A percentile compares a stretch with the other conserved stretches of the same genome.
Conservation (phyloP, 371 early-diverging fungal genomes). For the Saksenaea oblongispora region DNA sequence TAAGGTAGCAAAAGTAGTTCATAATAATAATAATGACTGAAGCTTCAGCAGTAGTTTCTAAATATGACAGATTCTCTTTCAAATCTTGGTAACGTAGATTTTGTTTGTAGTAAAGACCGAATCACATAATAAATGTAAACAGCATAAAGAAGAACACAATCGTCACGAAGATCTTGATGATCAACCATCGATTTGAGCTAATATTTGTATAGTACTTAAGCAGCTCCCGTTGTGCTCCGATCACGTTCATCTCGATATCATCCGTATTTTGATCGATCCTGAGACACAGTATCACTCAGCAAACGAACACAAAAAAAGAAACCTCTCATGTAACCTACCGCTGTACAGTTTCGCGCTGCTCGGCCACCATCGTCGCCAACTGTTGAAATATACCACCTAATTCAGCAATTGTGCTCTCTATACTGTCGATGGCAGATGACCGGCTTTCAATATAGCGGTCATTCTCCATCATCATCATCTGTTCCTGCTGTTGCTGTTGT, state of each 20-base stretch:
- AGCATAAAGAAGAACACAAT: slow-evolving; percentile 67
- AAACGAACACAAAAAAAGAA: slow-evolving; percentile 7
- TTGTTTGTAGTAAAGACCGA: not conserved
- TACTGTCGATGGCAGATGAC: slow-evolving; percentile 88
- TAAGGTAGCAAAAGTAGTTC: no score
- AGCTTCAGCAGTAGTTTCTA: no score
- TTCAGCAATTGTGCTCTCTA: slow-evolving; percentile 96
- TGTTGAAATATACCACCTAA: slow-evolving; percentile 96
- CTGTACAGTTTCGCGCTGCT: slow-evolving; percentile 94
- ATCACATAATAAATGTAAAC: slow-evolving; percentile 47
- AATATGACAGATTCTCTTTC: no score
- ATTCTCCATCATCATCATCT: slow-evolving; percentile 52
- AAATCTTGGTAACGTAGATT: no score
- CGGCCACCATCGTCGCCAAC: slow-evolving; percentile 90
- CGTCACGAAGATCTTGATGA: slow-evolving; percentile 90
- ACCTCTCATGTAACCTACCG: slow-evolving; percentile 42
- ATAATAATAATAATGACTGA: no score
- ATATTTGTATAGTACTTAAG: slow-evolving; percentile 88
- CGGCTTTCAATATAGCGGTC: slow-evolving; percentile 83
- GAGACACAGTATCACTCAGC: not conserved
- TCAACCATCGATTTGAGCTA: slow-evolving; percentile 93
- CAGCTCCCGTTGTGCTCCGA: slow-evolving; percentile 89
- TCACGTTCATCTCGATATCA: slow-evolving; percentile 89
- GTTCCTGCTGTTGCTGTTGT: slow-evolving; percentile 62
- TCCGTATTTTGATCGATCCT: slow-evolving; percentile 96